Base-by-base conservation (phyloP, 116 monocot genomes). In the Posidonia oceanica region DNA sequence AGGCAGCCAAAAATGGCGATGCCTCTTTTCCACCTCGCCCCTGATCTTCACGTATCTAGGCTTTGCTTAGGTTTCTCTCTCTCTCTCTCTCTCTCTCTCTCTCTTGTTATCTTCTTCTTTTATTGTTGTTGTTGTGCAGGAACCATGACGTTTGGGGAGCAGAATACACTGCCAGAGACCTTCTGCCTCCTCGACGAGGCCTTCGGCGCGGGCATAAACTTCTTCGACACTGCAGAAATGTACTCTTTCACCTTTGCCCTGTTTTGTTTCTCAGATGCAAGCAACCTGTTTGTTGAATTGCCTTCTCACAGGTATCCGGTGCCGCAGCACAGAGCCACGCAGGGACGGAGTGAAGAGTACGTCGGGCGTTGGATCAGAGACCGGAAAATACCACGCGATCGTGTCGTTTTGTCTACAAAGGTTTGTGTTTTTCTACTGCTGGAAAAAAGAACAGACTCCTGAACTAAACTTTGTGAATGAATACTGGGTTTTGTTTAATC, bases 91-190 rank as follows among this genome's bases (percentile, higher is more conserved):
- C 16, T 56, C 61, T 39, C n/a, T 11, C 8, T 23, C 5, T 0
- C 6, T 4, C 10, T n/a, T 18, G 39, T 8, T 23, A 17, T 5
- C 15, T 72, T 36, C 6, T 8, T 56, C 59, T 8, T 29, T 56
- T 39, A 8, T 59, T 3, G 3, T 20, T 14, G 39, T 18, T 21
- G 20, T 17, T 56, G 41, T 59, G 11, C 72, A 90, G 94, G 90
- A 59, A 94, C 94, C 13, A 94, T 90, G 90, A 94, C 85, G 21
- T 86, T 94, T 52, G 90, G 87, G 14, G 94, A 94, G 68, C 90
- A 94, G 74, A 90, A 80, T 77, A 72, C 82, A 20, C 66, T 80
- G 14, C 71, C 76, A 37, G 40, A 10, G 52, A 0, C 90, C 12
- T 54, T 87, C 52, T 69, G 72, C 42, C 87, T 94, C 5, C 90